Base-by-base conservation (phyloP, 2,329 filamentous ascomycete genomes). In the Lachnellula arida region DNA sequence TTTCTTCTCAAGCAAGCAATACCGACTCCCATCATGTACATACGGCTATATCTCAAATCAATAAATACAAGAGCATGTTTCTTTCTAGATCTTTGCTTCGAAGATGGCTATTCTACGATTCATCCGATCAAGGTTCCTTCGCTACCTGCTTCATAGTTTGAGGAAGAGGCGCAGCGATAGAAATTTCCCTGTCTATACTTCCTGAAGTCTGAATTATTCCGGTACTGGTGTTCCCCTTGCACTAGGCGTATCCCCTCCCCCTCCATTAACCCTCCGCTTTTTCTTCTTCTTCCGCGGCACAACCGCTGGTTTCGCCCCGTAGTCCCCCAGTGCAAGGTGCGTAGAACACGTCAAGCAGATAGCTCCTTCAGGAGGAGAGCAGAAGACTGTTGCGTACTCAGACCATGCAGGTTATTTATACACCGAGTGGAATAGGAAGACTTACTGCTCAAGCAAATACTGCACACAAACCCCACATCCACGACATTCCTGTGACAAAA, bases 401-500 rank as follows among this genome's bases (percentile, higher is more conserved):
- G 49, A 47, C 67, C 48, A 66, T 58, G 46, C 57, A 28, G 37
- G 19, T 12, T 22, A 42, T 46, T 12, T 22, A 42, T 46, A 23
- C 15, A 12, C 17, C 14, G 25, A 23, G 34, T 17, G 12, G 15
- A 25, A 34, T 12, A 25, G 8, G 39, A 53, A 14, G n/a, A 73
- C 76, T 66, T 73, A 81, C 78, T 99, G 72, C 90, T 96, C 46
- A 99, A 77, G 69, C 94, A 99, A 64, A 99, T 91, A 59, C 90
- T 96, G 76, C 94, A 99, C 39, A 99, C 93, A 70, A 90, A 99
- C 8, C 92, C 94, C 1, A 92, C 84, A 72, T 97, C 91, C 44
- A 99, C 87, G 19, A 97, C 91, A 37, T 84, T 84, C 50, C 93
- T 81, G 74, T 99, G 94, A 71, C 94, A 99, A 75, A 99, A 99